phyloP scores from a whole-genome alignment of 768 basidiomycete genomes.

The Serendipita vermifera region DNA sequence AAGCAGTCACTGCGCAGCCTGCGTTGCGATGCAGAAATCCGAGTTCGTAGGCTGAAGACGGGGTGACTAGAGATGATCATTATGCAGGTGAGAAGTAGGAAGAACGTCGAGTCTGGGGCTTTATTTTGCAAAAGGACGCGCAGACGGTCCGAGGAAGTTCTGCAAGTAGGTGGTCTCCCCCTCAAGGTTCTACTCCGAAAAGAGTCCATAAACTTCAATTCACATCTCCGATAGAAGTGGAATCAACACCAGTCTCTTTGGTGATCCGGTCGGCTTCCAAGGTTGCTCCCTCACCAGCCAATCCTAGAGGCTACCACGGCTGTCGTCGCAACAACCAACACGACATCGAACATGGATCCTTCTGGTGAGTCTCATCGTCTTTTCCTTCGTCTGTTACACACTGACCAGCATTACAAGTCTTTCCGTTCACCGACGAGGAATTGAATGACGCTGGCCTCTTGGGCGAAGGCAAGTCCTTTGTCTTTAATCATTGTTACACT shows the following conservation, averaged over 20 bases:
- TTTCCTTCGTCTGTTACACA: conserved; percentile 3
- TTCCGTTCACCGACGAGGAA: conserved; percentile 19
- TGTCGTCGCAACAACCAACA: background rate
- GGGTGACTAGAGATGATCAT: too few species aligned
- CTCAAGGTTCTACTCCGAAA: too few species aligned
- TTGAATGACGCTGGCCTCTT: conserved; percentile 18
- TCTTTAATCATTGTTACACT: conserved; percentile 19
- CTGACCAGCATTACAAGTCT: conserved; percentile 14
- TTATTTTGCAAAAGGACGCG: too few species aligned
- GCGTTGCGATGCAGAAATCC: too few species aligned
- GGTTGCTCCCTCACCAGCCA: background rate
- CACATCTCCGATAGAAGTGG: background rate
- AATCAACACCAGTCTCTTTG: background rate
- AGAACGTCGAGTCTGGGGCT: too few species aligned
- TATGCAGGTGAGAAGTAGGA: too few species aligned
- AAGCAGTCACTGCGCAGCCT: too few species aligned
- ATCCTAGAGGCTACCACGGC: background rate
- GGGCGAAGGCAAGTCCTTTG: conserved; percentile 20
- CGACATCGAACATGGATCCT: background rate
- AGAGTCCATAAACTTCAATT: background rate
- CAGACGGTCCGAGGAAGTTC: too few species aligned
- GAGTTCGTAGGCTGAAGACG: too few species aligned
- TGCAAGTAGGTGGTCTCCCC: too few species aligned
- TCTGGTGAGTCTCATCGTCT: conserved; percentile 10
- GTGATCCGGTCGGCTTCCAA: background rate